phyloP scores from a whole-genome alignment of 371 early-diverging fungal genomes.

The Mucor velutinosus region DNA sequence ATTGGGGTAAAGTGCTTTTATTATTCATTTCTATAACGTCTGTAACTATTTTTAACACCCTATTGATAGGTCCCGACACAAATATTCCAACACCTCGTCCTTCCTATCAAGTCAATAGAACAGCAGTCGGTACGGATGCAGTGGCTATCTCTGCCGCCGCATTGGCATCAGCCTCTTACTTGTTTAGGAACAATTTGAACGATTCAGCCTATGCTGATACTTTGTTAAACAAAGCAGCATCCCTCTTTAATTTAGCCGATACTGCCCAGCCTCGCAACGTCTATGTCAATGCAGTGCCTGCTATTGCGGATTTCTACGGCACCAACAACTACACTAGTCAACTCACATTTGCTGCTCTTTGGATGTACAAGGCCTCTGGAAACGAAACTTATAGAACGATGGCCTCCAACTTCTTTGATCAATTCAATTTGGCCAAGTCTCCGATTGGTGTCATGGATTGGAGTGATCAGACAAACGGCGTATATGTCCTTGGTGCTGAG shows the following conservation, averaged over 20 bases:
- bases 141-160: slow-evolving; percentile 65
- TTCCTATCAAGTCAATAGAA: slow-evolving; percentile 51
- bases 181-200: slow-evolving; percentile 53
- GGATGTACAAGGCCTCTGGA: slow-evolving; percentile 63
- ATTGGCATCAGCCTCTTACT: slow-evolving; percentile 61
- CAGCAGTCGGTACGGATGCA: slow-evolving; percentile 58
- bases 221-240: slow-evolving; percentile 35
- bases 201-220: slow-evolving; percentile 52
- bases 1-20: slow-evolving; percentile 40
- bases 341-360: slow-evolving; percentile 61
- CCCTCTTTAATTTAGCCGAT: slow-evolving; percentile 54
- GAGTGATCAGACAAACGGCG: slow-evolving; percentile 55
- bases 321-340: slow-evolving; percentile 55
- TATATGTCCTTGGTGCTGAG: slow-evolving; percentile 57
- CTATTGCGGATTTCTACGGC: slow-evolving; percentile 38
- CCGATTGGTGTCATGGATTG: slow-evolving; percentile 45
- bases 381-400: slow-evolving; percentile 47
- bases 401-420: slow-evolving; percentile 54
- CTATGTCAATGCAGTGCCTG: slow-evolving; percentile 53
- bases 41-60: slow-evolving; percentile 2
- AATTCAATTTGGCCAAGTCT: slow-evolving; percentile 19
- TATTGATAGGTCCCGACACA: slow-evolving; percentile 49
- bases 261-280: slow-evolving; percentile 54
- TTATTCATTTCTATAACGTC: background rate
- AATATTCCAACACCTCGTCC: slow-evolving; percentile 60